A percentile compares a stretch with the other conserved stretches of the same genome.
These are phyloP conservation scores for Clavispora fructus DNA, from an alignment of 805 yeast species.

Conservation along the genomic window DNA sequence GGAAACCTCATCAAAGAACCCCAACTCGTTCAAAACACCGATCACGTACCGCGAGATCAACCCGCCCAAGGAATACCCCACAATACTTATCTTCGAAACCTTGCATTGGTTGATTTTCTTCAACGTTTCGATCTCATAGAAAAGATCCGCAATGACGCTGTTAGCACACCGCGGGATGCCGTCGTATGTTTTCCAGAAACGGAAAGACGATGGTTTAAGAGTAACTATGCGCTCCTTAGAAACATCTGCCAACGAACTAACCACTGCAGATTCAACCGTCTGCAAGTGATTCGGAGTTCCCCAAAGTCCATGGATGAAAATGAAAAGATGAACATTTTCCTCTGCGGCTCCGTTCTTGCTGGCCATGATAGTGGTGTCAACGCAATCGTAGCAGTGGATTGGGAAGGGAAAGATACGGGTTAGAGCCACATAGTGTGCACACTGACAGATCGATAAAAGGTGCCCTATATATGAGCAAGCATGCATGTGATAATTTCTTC, in stretches of 20 bases:
- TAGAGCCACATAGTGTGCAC: not conserved
- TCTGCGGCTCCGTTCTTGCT: not conserved
- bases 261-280: slow-evolving; percentile 49
- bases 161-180: slow-evolving; percentile 33
- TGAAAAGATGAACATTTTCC: slow-evolving; percentile 31
- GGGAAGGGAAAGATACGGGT: not conserved
- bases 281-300: slow-evolving; percentile 67
- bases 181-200: slow-evolving; percentile 42
- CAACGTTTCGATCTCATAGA: slow-evolving; percentile 36
- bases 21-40: slow-evolving; percentile 57
- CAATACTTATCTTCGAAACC: slow-evolving; percentile 66
- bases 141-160: slow-evolving; percentile 31
- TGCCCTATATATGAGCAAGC: not conserved
- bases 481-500: not conserved
- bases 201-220: slow-evolving; percentile 34
- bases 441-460: not conserved
- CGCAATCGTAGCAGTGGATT: not conserved
- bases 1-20: slow-evolving; percentile 46
- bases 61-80: slow-evolving; percentile 92
- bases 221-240: slow-evolving; percentile 27
- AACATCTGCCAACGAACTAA: slow-evolving; percentile 20
- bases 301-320: slow-evolving; percentile 55
- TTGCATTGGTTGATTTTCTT: slow-evolving; percentile 21
- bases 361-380: not conserved
- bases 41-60: slow-evolving; percentile 74